Percentiles rank a stretch among this genome's conserved stretches.
phyloP scores from a whole-genome alignment of 495 filamentous ascomycete species.

The Trichoderma virens region DNA sequence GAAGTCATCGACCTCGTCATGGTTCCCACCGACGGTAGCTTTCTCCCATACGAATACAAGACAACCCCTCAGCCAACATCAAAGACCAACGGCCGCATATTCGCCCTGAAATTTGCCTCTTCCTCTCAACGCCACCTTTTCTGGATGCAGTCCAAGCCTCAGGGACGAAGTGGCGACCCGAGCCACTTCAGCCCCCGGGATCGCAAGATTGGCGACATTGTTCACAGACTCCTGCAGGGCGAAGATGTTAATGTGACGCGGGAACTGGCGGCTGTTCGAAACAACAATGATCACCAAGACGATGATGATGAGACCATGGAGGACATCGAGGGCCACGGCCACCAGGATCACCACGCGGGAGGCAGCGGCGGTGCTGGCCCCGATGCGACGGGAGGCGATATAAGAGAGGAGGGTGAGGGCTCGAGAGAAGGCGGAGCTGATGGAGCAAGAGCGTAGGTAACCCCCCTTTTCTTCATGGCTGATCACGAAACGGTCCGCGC shows the following conservation, averaged over 20 bases:
- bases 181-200: slow-evolving; percentile 77
- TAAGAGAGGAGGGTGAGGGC: slow-evolving; percentile 81
- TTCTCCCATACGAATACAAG: slow-evolving; percentile 64
- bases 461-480: slow-evolving; percentile 26
- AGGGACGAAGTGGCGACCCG: slow-evolving; percentile 63
- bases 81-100: slow-evolving; percentile 82
- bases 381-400: slow-evolving; percentile 80
- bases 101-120: slow-evolving; percentile 89
- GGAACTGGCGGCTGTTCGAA: slow-evolving; percentile 60
- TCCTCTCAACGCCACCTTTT: slow-evolving; percentile 87
- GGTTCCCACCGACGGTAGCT: slow-evolving; percentile 81
- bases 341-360: slow-evolving; percentile 47
- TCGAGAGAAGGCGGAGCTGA: slow-evolving; percentile 88
- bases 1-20: slow-evolving; percentile 82
- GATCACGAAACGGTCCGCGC: slow-evolving; percentile 15
- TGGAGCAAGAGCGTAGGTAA: slow-evolving; percentile 98
- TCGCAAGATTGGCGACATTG: slow-evolving; percentile 71
- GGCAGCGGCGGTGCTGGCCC: slow-evolving; percentile 73
- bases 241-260: slow-evolving; percentile 78
- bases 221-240: slow-evolving; percentile 76
- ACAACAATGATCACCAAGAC: slow-evolving; percentile 54
- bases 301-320: slow-evolving; percentile 80
- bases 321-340: slow-evolving; percentile 64
- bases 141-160: slow-evolving; percentile 87
- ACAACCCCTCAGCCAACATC: slow-evolving; percentile 41